These are phyloP conservation scores for Suhomyces atakaporum DNA, from an alignment of 1,139 yeast species.

Conservation along the genomic window DNA sequence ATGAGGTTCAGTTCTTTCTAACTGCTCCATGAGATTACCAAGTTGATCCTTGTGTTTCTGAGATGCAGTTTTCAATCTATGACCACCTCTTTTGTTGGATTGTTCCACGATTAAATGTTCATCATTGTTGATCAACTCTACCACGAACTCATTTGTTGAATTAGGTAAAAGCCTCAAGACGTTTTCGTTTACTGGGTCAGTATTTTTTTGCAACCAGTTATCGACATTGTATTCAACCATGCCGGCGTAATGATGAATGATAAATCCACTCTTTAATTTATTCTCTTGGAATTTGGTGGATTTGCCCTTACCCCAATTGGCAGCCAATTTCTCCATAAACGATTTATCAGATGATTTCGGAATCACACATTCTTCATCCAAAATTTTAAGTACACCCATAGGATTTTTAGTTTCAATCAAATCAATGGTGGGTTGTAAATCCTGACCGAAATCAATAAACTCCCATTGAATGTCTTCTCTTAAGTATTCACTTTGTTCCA, in stretches of 20 bases:
- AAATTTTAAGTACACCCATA: constrained; percentile 82
- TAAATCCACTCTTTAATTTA: constrained; percentile 67
- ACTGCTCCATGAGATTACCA: constrained; percentile 66
- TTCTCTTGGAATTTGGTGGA: constrained; percentile 68
- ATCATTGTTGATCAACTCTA: constrained; percentile 28
- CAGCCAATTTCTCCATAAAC: constrained; percentile 76
- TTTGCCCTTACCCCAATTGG: constrained; percentile 60
- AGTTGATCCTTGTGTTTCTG: constrained; percentile 86
- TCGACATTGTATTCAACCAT: constrained; percentile 89
- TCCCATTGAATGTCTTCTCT: constrained; percentile 96
- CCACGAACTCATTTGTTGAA: constrained; percentile 57
- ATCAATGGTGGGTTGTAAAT: constrained; percentile 91
- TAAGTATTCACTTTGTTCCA: constrained; percentile 94
- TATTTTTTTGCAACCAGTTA: constrained; percentile 93
- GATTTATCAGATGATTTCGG: constrained; percentile 86
- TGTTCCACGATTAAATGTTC: constrained; percentile 18
- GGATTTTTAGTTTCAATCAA: constrained; percentile 78
- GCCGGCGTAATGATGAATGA: constrained; percentile 92
- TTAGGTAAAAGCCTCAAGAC: constrained; percentile 57
- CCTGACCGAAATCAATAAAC: constrained; percentile 95
- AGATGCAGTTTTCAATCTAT: constrained; percentile 75
- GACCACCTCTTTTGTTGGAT: constrained; percentile 14
- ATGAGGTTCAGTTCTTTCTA: constrained; percentile 87
- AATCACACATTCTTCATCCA: constrained; percentile 95
- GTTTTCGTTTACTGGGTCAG: constrained; percentile 87